Percentiles rank a stretch among this genome's conserved stretches.
Conservation (phyloP, 352 stramenopile genomes). For the Albugo laibachii region DNA sequence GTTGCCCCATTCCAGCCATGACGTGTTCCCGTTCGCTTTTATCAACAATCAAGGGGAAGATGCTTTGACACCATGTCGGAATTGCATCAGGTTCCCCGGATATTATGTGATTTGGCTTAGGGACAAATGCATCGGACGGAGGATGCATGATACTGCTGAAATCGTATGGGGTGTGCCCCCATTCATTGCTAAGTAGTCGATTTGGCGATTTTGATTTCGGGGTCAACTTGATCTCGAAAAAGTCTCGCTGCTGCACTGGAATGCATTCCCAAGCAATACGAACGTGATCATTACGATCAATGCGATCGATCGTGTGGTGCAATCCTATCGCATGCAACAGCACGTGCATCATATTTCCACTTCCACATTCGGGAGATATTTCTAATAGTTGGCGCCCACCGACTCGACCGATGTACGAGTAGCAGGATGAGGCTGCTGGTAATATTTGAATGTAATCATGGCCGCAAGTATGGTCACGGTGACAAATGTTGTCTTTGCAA, state of each 20-base stretch:
- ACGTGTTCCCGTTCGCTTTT: slow-evolving; percentile 22
- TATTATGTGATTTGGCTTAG: slow-evolving; percentile 1
- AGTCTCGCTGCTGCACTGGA: slow-evolving; percentile 31
- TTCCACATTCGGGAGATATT: slow-evolving; percentile 39
- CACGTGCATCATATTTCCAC: slow-evolving; percentile 66
- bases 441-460: slow-evolving; percentile 47
- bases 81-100: neutral
- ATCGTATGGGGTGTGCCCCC: slow-evolving; percentile 32
- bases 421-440: slow-evolving; percentile 35
- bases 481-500: slow-evolving; percentile 27
- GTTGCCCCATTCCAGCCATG: slow-evolving; percentile 51
- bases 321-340: slow-evolving; percentile 51
- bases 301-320: slow-evolving; percentile 43
- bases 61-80: slow-evolving; percentile 31
- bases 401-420: slow-evolving; percentile 60
- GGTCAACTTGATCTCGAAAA: slow-evolving; percentile 33
- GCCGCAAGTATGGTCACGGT: slow-evolving; percentile 17
- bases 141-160: slow-evolving; percentile 79
- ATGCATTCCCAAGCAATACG: slow-evolving; percentile 68
- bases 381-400: slow-evolving; percentile 36
- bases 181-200: neutral
- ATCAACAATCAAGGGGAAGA: slow-evolving; percentile 40
- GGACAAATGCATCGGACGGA: slow-evolving; percentile 42
- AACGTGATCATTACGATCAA: slow-evolving; percentile 55
- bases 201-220: neutral